Conservation (phyloP, 495 filamentous ascomycete species). For the Lichenothelia convexa region DNA sequence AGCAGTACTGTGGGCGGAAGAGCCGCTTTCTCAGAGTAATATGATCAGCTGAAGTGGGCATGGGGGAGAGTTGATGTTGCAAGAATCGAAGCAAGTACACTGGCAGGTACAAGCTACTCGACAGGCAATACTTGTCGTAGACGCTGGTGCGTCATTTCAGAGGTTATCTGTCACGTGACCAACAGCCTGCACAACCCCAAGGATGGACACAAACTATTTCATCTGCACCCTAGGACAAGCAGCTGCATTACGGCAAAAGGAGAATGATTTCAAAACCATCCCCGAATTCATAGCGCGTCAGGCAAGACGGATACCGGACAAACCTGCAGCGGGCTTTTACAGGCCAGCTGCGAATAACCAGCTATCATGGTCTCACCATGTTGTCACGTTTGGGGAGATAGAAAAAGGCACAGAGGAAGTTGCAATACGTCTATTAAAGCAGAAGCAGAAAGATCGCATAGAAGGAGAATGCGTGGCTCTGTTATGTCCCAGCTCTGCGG, state of each 20-base stretch:
- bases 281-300: constrained; percentile 27
- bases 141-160: too few species aligned
- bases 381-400: constrained; percentile 18
- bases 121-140: too few species aligned
- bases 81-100: too few species aligned
- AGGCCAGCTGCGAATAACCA: constrained; percentile 1
- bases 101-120: too few species aligned
- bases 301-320: constrained; percentile 15
- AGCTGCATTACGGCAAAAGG: constrained; percentile 11
- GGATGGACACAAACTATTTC: constrained; percentile 27
- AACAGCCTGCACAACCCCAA: too few species aligned
- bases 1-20: too few species aligned
- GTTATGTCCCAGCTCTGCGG: constrained; percentile 28
- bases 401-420: constrained; percentile 2
- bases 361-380: constrained; percentile 7
- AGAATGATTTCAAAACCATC: constrained; percentile 23
- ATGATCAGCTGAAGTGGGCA: too few species aligned
- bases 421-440: constrained; percentile 2
- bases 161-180: too few species aligned
- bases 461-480: constrained; percentile 22
- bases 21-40: too few species aligned
- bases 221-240: constrained; percentile 33
- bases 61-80: too few species aligned
- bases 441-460: neutral
- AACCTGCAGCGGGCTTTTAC: constrained; percentile 30